These are phyloP conservation scores for Colletotrichum liriopes DNA, from an alignment of 2,329 filamentous ascomycete species.

Conservation along the genomic window DNA sequence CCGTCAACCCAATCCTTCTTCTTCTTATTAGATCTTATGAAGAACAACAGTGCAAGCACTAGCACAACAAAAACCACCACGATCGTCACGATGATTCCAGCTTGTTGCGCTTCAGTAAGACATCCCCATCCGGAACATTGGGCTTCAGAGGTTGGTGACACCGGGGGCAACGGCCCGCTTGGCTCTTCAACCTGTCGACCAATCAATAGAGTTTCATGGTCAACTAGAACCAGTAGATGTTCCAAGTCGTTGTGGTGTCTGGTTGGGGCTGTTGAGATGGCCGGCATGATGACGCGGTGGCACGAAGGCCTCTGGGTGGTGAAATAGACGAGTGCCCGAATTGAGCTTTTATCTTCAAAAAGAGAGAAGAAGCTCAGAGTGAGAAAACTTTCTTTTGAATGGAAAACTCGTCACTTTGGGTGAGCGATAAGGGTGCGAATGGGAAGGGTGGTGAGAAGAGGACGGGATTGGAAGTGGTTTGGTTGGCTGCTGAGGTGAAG, in stretches of 20 bases:
- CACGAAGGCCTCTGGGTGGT: background rate
- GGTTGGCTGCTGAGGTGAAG: background rate
- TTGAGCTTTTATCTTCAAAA: background rate
- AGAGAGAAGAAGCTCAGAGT: background rate
- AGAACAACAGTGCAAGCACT: constrained; percentile 52
- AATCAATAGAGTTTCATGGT: background rate
- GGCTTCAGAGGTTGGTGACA: constrained; percentile 1
- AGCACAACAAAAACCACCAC: constrained; percentile 50
- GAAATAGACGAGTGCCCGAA: background rate
- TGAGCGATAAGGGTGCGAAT: no score
- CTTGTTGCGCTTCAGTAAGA: constrained; percentile 54
- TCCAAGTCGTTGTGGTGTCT: background rate
- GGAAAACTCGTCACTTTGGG: no score
- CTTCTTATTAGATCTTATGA: constrained; percentile 35
- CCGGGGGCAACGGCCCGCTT: constrained; percentile 15
- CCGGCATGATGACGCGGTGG: constrained; percentile 1
- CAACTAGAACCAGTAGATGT: rapidly evolving
- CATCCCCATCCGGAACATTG: constrained; percentile 57
- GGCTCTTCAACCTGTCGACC: constrained; percentile 25
- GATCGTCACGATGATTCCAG: constrained; percentile 58
- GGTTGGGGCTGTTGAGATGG: background rate
- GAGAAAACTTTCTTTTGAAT: no score
- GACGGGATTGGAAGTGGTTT: background rate
- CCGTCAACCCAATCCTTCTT: constrained; percentile 25
- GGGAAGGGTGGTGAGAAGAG: background rate